phyloP scores from a whole-genome alignment of 345 rosid species.

The Syzygium aqueum region DNA sequence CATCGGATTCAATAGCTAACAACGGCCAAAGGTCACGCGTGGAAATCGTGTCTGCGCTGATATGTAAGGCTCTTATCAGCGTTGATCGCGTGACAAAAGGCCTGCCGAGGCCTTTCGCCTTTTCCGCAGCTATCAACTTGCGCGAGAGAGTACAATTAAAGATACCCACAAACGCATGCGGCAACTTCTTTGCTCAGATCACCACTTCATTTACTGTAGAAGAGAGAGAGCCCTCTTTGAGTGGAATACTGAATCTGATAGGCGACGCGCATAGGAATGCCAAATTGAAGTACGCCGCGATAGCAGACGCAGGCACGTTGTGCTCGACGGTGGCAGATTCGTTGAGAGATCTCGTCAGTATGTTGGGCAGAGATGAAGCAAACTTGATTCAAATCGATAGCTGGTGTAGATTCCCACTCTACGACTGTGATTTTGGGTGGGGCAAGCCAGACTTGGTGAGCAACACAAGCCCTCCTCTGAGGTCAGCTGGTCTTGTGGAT shows the following conservation, averaged over 20 bases:
- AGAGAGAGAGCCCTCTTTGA: not conserved
- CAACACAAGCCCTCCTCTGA: not conserved
- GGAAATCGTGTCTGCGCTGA: slow-evolving; percentile 1
- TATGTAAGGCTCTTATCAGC: slow-evolving; percentile 11
- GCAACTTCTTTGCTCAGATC: not conserved
- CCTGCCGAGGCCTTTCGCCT: not conserved
- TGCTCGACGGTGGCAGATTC: not conserved
- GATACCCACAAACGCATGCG: not conserved
- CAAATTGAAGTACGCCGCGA: not conserved
- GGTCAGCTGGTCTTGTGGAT: not conserved
- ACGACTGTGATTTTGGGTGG: not conserved
- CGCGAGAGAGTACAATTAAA: not conserved
- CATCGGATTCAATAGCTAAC: not conserved
- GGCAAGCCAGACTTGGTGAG: not conserved
- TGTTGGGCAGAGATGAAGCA: not conserved
- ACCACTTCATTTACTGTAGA: not conserved
- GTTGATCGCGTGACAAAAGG: not conserved
- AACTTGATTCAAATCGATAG: slow-evolving; percentile 16
- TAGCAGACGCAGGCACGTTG: not conserved
- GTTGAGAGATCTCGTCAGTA: not conserved
- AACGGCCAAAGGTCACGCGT: slow-evolving; percentile 4
- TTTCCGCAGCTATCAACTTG: not conserved
- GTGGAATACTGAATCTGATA: slow-evolving; percentile 6
- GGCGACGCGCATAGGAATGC: slow-evolving; percentile 2
- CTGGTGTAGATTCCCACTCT: slow-evolving; percentile 22